Conservation (phyloP, 306 rosid species). For the Senna siamea region DNA sequence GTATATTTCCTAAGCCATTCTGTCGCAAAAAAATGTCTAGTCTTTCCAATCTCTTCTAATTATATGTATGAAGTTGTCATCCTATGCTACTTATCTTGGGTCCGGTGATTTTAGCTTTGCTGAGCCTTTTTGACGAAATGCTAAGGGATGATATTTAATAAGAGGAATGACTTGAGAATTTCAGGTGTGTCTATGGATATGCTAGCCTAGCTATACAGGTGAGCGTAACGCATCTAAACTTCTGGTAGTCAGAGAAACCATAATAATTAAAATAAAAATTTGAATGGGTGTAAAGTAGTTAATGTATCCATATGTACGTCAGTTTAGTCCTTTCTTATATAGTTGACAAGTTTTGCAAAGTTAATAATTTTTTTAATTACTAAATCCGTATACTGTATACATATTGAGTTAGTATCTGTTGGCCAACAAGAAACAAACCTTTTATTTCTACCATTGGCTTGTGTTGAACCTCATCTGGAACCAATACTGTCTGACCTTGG, state of each 20-base stretch:
- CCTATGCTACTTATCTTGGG: background rate
- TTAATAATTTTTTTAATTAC: too few relatives aligned
- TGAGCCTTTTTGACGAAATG: constrained; percentile 31
- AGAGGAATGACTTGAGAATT: constrained; percentile 16
- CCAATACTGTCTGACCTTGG: too few relatives aligned
- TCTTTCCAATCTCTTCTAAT: constrained; percentile 3
- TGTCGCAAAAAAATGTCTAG: constrained; percentile 2
- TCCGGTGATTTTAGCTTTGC: constrained; percentile 11
- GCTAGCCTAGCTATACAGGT: too few relatives aligned
- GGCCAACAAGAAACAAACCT: too few relatives aligned
- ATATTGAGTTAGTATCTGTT: too few relatives aligned
- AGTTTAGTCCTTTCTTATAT: background rate
- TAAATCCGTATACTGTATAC: too few relatives aligned
- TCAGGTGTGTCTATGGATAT: too few relatives aligned
- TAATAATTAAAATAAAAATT: constrained; percentile 11
- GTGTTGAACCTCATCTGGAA: too few relatives aligned
- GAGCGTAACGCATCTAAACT: too few relatives aligned
- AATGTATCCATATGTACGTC: background rate
- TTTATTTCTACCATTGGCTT: too few relatives aligned
- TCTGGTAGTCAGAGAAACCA: constrained; percentile 20
- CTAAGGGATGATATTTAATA: constrained; percentile 12
- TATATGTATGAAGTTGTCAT: too few relatives aligned
- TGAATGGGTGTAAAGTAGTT: constrained; percentile 31
- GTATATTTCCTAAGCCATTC: constrained; percentile 28
- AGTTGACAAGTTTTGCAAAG: background rate